Conservation (phyloP, 768 basidiomycete genomes). For the Harrya chromipes region DNA sequence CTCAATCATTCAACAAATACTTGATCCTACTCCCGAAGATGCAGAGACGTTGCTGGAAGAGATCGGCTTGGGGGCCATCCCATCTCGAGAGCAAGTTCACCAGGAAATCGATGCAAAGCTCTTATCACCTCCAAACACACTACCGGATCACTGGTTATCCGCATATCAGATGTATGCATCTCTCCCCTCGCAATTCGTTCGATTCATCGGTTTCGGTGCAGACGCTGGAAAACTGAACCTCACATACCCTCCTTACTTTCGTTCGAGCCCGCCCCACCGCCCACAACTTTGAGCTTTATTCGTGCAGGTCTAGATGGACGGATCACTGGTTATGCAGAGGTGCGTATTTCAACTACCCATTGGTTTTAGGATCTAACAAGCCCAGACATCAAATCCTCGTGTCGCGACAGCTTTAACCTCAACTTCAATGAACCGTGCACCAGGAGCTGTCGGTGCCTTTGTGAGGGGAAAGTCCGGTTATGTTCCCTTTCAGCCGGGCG, state of each 20-base stretch:
- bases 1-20: slow-evolving; percentile 44
- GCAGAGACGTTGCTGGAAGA: slow-evolving; percentile 45
- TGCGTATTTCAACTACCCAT: slow-evolving; percentile 29
- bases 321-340: slow-evolving; percentile 81
- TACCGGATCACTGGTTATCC: slow-evolving; percentile 73
- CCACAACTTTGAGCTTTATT: slow-evolving; percentile 70
- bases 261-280: slow-evolving; percentile 66
- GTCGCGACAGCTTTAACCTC: slow-evolving; percentile 75
- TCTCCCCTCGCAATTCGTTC: slow-evolving; percentile 5
- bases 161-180: slow-evolving; percentile 77
- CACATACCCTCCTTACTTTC: slow-evolving; percentile 62
- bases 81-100: slow-evolving; percentile 58
- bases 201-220: slow-evolving; percentile 30
- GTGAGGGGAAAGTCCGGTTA: slow-evolving; percentile 93
- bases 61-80: slow-evolving; percentile 56
- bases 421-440: slow-evolving; percentile 81
- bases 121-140: slow-evolving; percentile 59
- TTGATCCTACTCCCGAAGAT: slow-evolving; percentile 41
- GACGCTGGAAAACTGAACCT: slow-evolving; percentile 69
- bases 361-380: slow-evolving; percentile 3
- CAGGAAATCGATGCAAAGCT: slow-evolving; percentile 72
- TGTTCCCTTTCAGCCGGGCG: slow-evolving; percentile 94
- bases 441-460: slow-evolving; percentile 74
- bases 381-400: slow-evolving; percentile 53
- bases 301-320: slow-evolving; percentile 77